Conservation (phyloP, 331 rosid species). For the Quercus lobata region DNA sequence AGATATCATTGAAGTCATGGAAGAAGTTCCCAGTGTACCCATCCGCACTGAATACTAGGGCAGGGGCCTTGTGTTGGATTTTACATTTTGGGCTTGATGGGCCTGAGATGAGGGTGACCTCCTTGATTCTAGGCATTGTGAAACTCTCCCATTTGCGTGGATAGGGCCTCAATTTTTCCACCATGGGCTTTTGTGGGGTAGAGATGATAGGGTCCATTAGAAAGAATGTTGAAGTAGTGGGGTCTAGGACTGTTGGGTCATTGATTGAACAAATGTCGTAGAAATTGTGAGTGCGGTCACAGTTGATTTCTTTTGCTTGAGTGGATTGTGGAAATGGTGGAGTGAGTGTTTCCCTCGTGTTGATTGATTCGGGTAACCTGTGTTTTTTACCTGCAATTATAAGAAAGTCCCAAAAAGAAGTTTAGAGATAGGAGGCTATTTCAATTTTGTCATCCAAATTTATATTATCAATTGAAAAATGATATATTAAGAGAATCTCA, state of each 20-base stretch:
- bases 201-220: not conserved
- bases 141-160: constrained; percentile 26
- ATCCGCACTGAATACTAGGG: constrained; percentile 22
- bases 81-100: constrained; percentile 17
- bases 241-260: constrained; percentile 27
- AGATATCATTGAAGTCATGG: constrained; percentile 35
- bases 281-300: constrained; percentile 3
- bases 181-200: not conserved
- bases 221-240: constrained; percentile 14
- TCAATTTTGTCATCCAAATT: no score
- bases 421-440: no score
- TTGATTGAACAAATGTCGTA: constrained; percentile 32
- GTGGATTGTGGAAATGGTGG: not conserved
- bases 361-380: not conserved
- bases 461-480: no score
- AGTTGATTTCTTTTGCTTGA: not conserved
- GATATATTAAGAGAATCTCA: no score
- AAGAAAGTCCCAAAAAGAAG: no score
- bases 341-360: not conserved
- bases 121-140: constrained; percentile 24
- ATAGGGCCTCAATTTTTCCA: constrained; percentile 26
- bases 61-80: constrained; percentile 15
- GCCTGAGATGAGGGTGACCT: constrained; percentile 15
- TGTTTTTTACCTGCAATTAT: no score
- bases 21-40: constrained; percentile 40